Percentiles rank a stretch among this genome's conserved stretches.
Evolutionary conservation across 73 alveolate species (phyloP).

Genomic region (Paramecium caudatum): DNA sequence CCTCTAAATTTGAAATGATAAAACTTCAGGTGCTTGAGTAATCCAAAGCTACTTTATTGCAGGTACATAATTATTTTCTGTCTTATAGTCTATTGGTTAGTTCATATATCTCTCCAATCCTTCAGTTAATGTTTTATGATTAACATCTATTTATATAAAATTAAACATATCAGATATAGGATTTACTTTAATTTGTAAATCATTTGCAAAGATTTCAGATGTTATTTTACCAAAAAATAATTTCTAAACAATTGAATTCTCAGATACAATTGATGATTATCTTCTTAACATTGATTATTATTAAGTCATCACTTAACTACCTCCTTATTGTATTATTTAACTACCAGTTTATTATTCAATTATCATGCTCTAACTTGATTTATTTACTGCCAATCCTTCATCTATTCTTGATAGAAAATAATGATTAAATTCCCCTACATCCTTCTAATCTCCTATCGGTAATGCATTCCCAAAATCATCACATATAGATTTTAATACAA

Average conservation of each 20-base stretch:
- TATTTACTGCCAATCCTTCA: conserved; percentile 78
- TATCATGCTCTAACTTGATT: neutral
- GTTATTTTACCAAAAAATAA: neutral
- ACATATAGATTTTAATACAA: conserved; percentile 77
- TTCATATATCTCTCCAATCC: conserved; percentile 81
- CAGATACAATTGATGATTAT: neutral
- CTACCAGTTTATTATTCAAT: too few relatives aligned
- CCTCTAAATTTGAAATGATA: conserved; percentile 81
- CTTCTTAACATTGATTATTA: neutral
- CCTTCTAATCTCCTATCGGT: conserved; percentile 89
- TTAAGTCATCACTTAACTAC: neutral
- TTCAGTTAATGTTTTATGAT: conserved; percentile 75
- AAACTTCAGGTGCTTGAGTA: conserved; percentile 75
- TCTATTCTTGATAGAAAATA: conserved; percentile 85
- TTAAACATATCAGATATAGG: conserved; percentile 78
- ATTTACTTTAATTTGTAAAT: neutral
- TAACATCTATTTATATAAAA: conserved; percentile 78
- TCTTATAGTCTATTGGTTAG: conserved; percentile 77
- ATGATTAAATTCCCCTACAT: conserved; percentile 90
- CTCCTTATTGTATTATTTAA: too few relatives aligned
- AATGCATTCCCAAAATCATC: conserved; percentile 86
- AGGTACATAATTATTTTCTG: conserved; percentile 52
- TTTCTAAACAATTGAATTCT: neutral
- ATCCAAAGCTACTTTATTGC: conserved; percentile 81
- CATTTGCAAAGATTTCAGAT: neutral